Evolutionary conservation across 768 basidiomycete genomes (phyloP).

Genomic region (Tulasnella sp.): DNA sequence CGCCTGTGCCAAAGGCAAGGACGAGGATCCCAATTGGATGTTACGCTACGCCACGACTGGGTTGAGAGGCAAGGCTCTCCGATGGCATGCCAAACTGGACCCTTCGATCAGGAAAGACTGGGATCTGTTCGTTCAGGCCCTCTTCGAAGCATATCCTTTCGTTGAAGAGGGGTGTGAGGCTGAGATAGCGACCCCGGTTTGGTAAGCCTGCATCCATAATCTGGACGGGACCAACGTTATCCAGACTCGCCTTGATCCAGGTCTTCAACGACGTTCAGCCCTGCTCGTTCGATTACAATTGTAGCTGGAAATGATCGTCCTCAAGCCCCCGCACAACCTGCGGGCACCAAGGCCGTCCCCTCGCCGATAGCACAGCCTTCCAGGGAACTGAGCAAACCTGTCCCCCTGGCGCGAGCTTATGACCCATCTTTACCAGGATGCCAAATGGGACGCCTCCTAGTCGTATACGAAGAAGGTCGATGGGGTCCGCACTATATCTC

Average conservation of each 20-base stretch:
- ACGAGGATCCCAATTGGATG: not conserved
- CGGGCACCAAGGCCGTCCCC: too few species aligned
- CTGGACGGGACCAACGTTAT: not conserved
- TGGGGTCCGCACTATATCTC: not conserved
- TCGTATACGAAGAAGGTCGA: not conserved
- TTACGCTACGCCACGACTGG: not conserved
- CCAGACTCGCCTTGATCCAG: not conserved
- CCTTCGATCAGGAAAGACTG: not conserved
- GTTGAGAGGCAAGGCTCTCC: not conserved
- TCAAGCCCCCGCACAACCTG: not conserved
- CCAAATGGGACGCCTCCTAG: not conserved
- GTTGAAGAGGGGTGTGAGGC: not conserved
- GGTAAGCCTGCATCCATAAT: not conserved
- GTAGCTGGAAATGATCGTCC: not conserved
- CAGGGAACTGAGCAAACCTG: too few species aligned
- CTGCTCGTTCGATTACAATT: not conserved
- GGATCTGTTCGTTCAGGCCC: not conserved
- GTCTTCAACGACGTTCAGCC: not conserved
- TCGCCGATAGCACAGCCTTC: too few species aligned
- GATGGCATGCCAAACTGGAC: not conserved
- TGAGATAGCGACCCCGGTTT: not conserved
- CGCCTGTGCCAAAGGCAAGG: not conserved
- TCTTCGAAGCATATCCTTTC: not conserved
- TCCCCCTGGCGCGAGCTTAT: not conserved
- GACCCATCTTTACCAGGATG: not conserved